Evolutionary conservation across 2,329 filamentous ascomycete genomes (phyloP).

Genomic region (Gyromitra esculenta): DNA sequence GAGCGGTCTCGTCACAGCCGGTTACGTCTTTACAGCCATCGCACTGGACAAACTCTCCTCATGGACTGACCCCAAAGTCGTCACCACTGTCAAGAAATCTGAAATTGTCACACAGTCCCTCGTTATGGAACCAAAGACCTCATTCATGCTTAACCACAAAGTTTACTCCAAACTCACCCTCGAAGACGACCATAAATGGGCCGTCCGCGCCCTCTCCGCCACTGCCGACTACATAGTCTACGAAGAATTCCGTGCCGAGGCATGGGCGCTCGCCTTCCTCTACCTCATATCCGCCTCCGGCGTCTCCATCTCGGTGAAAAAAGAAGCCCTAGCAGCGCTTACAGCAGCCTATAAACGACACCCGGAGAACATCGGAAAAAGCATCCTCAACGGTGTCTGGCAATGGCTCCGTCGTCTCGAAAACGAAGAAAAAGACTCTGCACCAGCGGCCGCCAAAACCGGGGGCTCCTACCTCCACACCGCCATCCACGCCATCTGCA

Average conservation of each 20-base stretch:
- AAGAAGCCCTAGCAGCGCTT: conserved; percentile 70
- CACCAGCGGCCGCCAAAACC: conserved; percentile 72
- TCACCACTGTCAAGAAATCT: conserved; percentile 70
- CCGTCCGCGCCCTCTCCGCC: conserved; percentile 74
- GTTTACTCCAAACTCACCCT: conserved; percentile 81
- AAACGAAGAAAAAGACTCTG: conserved; percentile 78
- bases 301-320: conserved; percentile 71
- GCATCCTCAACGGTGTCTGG: conserved; percentile 80
- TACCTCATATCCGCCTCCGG: conserved; percentile 74
- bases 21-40: conserved; percentile 77
- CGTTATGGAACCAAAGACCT: conserved; percentile 78
- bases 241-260: conserved; percentile 65
- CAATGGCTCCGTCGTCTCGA: conserved; percentile 76
- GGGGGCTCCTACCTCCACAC: conserved; percentile 72
- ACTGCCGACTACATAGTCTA: conserved; percentile 68
- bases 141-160: conserved; percentile 83
- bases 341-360: conserved; percentile 72
- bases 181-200: conserved; percentile 82
- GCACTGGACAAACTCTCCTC: conserved; percentile 67
- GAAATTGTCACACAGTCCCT: conserved; percentile 73
- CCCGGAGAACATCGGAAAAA: conserved; percentile 69
- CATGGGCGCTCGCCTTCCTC: conserved; percentile 88
- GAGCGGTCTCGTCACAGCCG: conserved; percentile 80
- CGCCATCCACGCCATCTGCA: conserved; percentile 63
- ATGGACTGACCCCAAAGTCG: conserved; percentile 67